Percentiles rank a stretch among this genome's conserved stretches.
These are phyloP conservation scores for Cytospora chrysosperma DNA, from an alignment of 2,329 filamentous ascomycete genomes.

Conservation along the genomic window DNA sequence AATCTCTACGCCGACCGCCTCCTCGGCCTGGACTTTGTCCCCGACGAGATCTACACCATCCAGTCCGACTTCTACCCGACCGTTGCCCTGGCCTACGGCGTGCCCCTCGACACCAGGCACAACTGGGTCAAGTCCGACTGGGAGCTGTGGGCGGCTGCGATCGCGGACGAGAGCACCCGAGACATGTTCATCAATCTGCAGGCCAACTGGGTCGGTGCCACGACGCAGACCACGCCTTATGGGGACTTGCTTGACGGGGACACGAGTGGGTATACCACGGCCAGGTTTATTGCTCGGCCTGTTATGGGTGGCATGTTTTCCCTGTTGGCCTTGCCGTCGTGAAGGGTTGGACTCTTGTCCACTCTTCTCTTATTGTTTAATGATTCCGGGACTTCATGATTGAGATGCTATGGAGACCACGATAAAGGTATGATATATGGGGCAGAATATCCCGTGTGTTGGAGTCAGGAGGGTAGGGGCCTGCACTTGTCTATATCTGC, in stretches of 20 bases:
- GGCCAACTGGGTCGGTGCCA: constrained; percentile 66
- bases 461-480: no score
- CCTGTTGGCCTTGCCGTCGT: constrained; percentile 60
- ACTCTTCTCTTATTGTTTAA: not conserved
- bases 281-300: constrained; percentile 73
- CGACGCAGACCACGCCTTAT: constrained; percentile 62
- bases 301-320: constrained; percentile 81
- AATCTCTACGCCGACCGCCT: constrained; percentile 79
- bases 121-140: constrained; percentile 84
- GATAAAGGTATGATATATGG: not conserved
- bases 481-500: not conserved
- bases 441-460: not conserved
- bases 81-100: constrained; percentile 72
- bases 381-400: not conserved
- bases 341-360: not conserved
- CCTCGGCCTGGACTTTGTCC: constrained; percentile 75
- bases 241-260: constrained; percentile 74
- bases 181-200: constrained; percentile 66
- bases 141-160: constrained; percentile 82
- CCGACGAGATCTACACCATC: constrained; percentile 70
- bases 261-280: constrained; percentile 63
- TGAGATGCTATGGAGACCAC: not conserved
- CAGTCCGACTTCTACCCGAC: constrained; percentile 76
- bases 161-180: constrained; percentile 60
- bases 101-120: constrained; percentile 79